phyloP scores from a whole-genome alignment of 331 rosid species.

The Quercus lobata region DNA sequence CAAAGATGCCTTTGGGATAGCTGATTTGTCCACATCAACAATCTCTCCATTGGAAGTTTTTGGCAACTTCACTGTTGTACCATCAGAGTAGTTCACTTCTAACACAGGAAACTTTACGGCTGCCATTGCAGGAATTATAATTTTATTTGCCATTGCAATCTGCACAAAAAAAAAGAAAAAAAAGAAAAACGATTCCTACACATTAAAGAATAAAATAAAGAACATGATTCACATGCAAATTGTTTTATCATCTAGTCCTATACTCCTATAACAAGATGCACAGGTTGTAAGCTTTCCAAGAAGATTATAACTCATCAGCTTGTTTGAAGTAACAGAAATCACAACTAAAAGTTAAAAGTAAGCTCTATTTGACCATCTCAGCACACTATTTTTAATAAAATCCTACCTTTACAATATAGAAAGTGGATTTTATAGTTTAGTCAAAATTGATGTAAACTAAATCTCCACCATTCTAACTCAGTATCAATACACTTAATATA shows the following conservation, averaged over 20 bases:
- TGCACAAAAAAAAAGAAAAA: slow-evolving; percentile 26
- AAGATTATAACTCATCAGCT: neutral
- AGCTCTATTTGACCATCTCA: neutral
- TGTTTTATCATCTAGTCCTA: no score
- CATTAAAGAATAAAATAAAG: neutral
- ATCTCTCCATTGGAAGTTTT: slow-evolving; percentile 25
- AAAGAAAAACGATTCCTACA: slow-evolving; percentile 5
- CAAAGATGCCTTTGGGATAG: slow-evolving; percentile 63
- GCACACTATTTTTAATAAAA: neutral
- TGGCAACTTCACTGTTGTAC: slow-evolving; percentile 68
- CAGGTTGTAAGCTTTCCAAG: neutral
- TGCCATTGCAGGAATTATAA: slow-evolving; percentile 57
- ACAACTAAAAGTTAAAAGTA: neutral
- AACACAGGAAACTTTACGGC: slow-evolving; percentile 80
- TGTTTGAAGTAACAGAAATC: neutral
- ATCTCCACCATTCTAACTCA: neutral
- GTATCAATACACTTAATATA: neutral
- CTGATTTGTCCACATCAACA: slow-evolving; percentile 27
- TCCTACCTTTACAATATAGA: neutral
- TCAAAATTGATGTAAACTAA: neutral
- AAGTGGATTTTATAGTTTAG: neutral
- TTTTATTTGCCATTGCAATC: slow-evolving; percentile 69
- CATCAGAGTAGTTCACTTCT: slow-evolving; percentile 54
- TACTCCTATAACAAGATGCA: neutral
- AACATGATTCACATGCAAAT: neutral